phyloP scores from a whole-genome alignment of 2,329 filamentous ascomycete genomes.

The Arthrinium phaeospermum region DNA sequence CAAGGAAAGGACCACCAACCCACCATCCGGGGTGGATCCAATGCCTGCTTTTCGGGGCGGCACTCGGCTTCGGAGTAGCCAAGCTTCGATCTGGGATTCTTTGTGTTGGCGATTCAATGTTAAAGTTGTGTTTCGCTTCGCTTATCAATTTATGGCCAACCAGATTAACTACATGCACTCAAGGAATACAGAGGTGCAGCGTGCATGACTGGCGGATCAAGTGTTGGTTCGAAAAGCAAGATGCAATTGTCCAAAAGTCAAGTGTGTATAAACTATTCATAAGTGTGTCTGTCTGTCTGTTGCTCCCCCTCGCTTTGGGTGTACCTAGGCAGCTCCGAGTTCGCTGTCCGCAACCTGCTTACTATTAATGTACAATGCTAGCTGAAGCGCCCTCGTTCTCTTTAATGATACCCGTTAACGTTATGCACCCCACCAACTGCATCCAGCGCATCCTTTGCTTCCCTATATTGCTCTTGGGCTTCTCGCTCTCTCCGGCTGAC shows the following conservation, averaged over 20 bases:
- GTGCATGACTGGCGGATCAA: not conserved
- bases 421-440: slow-evolving; percentile 51
- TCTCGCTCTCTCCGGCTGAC: slow-evolving; percentile 84
- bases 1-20: not conserved
- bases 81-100: not conserved
- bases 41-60: not conserved
- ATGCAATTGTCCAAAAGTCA: not conserved
- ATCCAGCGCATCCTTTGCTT: slow-evolving; percentile 78
- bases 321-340: not conserved
- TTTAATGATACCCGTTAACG: slow-evolving; percentile 40
- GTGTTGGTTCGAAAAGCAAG: not conserved
- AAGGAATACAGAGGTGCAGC: not conserved
- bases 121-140: not conserved
- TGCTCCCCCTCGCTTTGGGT: not conserved
- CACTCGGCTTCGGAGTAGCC: slow-evolving; percentile 5
- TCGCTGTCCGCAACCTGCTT: slow-evolving; percentile 11
- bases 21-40: not conserved
- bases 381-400: not conserved
- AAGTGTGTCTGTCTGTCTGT: not conserved
- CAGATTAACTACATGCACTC: not conserved
- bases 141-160: not conserved
- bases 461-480: slow-evolving; percentile 85
- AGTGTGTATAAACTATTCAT: not conserved
- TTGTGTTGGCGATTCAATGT: not conserved
- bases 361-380: slow-evolving; percentile 13